Evolutionary conservation across 2,329 filamentous ascomycete species (phyloP).

Genomic region (Aureobasidium sp.): DNA sequence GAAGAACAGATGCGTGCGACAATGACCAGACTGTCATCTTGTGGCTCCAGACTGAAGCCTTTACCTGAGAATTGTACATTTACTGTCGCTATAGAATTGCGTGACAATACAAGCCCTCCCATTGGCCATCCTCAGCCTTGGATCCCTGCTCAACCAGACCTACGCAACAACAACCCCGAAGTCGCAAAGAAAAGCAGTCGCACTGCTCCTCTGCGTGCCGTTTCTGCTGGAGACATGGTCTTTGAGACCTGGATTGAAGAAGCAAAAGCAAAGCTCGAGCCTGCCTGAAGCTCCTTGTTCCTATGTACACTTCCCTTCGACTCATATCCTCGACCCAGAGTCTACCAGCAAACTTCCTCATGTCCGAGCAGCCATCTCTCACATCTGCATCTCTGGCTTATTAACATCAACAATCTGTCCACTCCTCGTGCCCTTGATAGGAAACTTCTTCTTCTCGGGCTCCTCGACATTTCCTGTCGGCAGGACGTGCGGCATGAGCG

Average conservation of each 20-base stretch:
- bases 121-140: constrained; percentile 48
- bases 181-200: constrained; percentile 24
- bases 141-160: constrained; percentile 51
- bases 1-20: constrained; percentile 66
- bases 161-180: constrained; percentile 26
- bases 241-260: constrained; percentile 63
- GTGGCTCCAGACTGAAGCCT: constrained; percentile 49
- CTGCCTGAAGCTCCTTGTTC: background rate
- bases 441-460: background rate
- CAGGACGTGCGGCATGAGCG: background rate
- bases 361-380: background rate
- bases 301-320: background rate
- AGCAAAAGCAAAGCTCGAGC: constrained; percentile 1
- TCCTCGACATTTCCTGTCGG: background rate
- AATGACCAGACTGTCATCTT: constrained; percentile 55
- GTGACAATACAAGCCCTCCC: constrained; percentile 48
- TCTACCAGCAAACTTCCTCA: background rate
- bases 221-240: constrained; percentile 58
- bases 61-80: constrained; percentile 64
- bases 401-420: background rate
- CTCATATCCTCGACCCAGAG: background rate
- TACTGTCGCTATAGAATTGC: constrained; percentile 67
- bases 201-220: constrained; percentile 54
- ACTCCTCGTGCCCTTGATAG: background rate
- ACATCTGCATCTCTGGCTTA: background rate